Conservation (phyloP, 2,329 filamentous ascomycete species). For the Pseudogymnoascus sp. region DNA sequence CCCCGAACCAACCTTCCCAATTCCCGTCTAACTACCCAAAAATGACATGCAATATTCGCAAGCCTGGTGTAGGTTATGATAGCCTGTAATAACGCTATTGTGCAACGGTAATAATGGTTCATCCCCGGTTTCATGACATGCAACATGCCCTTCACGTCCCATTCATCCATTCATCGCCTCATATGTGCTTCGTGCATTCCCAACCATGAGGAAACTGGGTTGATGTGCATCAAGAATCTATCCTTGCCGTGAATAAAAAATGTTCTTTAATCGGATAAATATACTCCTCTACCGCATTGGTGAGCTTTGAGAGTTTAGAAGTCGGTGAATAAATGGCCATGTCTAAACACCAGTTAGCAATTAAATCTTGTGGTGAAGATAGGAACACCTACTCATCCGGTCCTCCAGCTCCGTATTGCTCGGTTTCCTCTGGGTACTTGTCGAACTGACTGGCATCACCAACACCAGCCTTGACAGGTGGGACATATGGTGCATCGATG, state of each 20-base stretch:
- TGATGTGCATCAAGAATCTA: constrained; percentile 1
- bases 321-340: constrained; percentile 8
- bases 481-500: constrained; percentile 96
- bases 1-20: not conserved
- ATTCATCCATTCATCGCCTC: not conserved
- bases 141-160: not conserved
- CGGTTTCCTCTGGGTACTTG: constrained; percentile 93
- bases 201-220: not conserved
- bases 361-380: not conserved
- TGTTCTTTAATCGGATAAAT: constrained; percentile 7
- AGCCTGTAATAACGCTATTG: not conserved
- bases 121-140: not conserved
- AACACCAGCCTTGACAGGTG: constrained; percentile 84
- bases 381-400: constrained; percentile 72
- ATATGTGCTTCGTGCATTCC: not conserved
- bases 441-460: constrained; percentile 97
- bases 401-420: constrained; percentile 74
- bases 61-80: not conserved
- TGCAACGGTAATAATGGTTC: not conserved
- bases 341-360: constrained; percentile 1
- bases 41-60: constrained; percentile 5
- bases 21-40: constrained; percentile 1
- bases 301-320: constrained; percentile 3
- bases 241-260: not conserved
- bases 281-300: not conserved